A percentile compares a stretch with the other conserved stretches of the same genome.
Conservation (phyloP, 139 green algal species). For the Chlamydomonas asymmetrica region DNA sequence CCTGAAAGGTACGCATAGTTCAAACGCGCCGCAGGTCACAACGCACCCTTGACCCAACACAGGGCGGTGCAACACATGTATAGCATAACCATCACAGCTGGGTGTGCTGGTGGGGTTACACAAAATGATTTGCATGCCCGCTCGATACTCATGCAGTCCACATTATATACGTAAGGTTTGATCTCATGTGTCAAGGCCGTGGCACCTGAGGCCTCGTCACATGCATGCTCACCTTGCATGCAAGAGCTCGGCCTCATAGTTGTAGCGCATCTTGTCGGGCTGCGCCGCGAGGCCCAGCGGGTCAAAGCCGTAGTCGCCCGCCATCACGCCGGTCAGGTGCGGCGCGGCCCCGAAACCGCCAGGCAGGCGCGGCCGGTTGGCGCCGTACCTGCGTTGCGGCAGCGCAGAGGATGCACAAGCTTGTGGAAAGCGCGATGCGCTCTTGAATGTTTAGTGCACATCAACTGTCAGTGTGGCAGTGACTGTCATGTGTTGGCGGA, state of each 20-base stretch:
- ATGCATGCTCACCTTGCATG: conserved; percentile 46
- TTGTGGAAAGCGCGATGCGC: no score
- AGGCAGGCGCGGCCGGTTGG: conserved; percentile 36
- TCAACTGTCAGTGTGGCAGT: no score
- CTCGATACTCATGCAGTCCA: no score
- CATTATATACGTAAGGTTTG: no score
- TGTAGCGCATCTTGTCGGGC: conserved; percentile 28
- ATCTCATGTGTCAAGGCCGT: not conserved
- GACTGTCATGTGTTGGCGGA: no score
- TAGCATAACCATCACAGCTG: no score
- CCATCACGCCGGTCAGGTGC: conserved; percentile 44
- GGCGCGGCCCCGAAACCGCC: conserved; percentile 30
- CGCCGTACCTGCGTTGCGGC: conserved; percentile 40
- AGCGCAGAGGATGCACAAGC: no score
- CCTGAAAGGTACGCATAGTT: not conserved
- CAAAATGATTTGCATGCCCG: no score
- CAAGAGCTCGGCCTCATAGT: conserved; percentile 57
- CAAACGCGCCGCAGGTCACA: not conserved
- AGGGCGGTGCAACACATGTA: no score
- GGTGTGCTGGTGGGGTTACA: no score
- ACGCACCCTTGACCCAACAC: not conserved
- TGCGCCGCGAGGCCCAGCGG: conserved; percentile 51
- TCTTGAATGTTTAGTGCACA: no score
- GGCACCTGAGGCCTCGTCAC: not conserved
- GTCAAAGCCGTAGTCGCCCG: conserved; percentile 71